These are phyloP conservation scores for Aegilops sharonensis DNA, from an alignment of 176 grass and related monocot genomes.

Conservation along the genomic window DNA sequence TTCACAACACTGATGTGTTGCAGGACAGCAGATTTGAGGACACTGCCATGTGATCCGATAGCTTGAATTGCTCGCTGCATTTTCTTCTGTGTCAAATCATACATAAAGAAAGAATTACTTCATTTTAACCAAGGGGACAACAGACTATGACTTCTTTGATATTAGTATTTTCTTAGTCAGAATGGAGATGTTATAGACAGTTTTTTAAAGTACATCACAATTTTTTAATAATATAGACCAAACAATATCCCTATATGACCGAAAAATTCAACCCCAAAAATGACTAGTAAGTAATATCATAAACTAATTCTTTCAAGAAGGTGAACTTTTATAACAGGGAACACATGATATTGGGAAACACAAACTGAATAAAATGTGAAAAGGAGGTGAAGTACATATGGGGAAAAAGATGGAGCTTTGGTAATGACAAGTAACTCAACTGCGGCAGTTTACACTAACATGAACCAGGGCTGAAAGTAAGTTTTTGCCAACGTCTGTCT, in stretches of 20 bases:
- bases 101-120: slow-evolving; percentile 22
- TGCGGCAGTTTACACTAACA: neutral
- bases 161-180: neutral
- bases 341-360: neutral
- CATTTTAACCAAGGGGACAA: neutral
- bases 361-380: neutral
- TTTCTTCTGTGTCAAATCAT: slow-evolving; percentile 50
- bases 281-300: neutral
- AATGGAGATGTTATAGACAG: neutral
- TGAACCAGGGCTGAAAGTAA: neutral
- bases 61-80: slow-evolving; percentile 79
- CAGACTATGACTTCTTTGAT: neutral
- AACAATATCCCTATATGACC: neutral
- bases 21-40: slow-evolving; percentile 56
- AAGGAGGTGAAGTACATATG: neutral
- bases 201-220: neutral
- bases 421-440: neutral
- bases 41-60: slow-evolving; percentile 52
- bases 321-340: neutral
- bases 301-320: slow-evolving; percentile 5
- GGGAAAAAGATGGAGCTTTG: neutral
- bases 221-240: neutral
- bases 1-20: slow-evolving; percentile 48
- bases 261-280: neutral
- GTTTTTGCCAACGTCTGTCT: neutral